Base-by-base conservation (phyloP, 1,284 basidiomycete species). In the Melampsora americana region DNA sequence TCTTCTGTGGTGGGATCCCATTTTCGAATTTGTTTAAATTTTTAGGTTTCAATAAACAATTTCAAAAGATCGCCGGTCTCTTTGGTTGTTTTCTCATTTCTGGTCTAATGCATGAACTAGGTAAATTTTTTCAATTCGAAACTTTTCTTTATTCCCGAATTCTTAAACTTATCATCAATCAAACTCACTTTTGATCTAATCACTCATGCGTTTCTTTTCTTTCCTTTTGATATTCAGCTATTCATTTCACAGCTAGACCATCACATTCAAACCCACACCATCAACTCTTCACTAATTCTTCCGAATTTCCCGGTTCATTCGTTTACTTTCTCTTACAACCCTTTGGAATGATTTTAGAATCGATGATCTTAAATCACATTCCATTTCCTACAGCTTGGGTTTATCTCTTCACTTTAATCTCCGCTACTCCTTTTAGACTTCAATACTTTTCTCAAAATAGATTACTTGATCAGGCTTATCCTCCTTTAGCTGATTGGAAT, bases 261-360 rank as follows among this genome's bases (percentile, higher is more conserved):
- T 42, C 69, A 20, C 69, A 72, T 61, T 44, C 69, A n/a, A 53
- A 32, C 32, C 60, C 69, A 28, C 61, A 72, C 44, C 26, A 42
- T n/a, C n/a, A n/a, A n/a, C n/a, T n/a, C 11, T 42, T 42, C 39
- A 50, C 53, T 48, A 28, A 65, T 44, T 1, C 9, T 14, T 23
- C 20, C 6, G 39, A 23, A 30, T 73, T 59, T 64, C 50, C 62
- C 0, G 71, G 71, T 11, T 56, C 71, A 30, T 42, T 66, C 18
- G 26, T 73, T 1, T 73, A 66, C 26, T 73, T 73, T 50, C 26
- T 66, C 16, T n/a, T 65, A 9, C 71, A 73, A 30, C 71, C 71
- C 1, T 12, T 73, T 14, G 71, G 71, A 9, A 66, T 73, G 9
- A 1, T 73, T 2, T 0, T 73, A 6, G 71, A 73, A 50, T 62